Conservation (phyloP, 805 yeast species). For the Sungouiozyma ichnusensis region DNA sequence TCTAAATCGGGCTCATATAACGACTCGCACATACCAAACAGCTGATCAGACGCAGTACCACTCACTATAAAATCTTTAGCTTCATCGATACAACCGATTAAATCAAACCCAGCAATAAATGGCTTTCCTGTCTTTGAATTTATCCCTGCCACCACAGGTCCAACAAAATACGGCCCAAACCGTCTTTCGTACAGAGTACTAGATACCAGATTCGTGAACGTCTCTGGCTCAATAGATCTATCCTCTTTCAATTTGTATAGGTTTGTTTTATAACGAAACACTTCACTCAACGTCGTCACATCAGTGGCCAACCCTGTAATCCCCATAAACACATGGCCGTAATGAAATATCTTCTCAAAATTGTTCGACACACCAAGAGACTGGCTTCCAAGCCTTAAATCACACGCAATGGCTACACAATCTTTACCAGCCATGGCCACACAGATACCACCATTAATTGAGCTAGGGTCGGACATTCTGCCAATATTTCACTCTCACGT, state of each 20-base stretch:
- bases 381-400: slow-evolving; percentile 86
- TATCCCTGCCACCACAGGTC: slow-evolving; percentile 94
- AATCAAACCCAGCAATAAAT: slow-evolving; percentile 89
- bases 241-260: slow-evolving; percentile 86
- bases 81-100: slow-evolving; percentile 91
- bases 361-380: slow-evolving; percentile 85
- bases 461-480: slow-evolving; percentile 66
- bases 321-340: slow-evolving; percentile 80
- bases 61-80: slow-evolving; percentile 91
- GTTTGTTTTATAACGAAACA: slow-evolving; percentile 75
- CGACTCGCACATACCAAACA: slow-evolving; percentile 97
- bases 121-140: slow-evolving; percentile 76
- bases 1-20: slow-evolving; percentile 88
- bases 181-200: slow-evolving; percentile 83
- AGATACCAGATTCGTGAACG: slow-evolving; percentile 86
- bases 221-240: slow-evolving; percentile 82
- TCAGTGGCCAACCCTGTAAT: slow-evolving; percentile 94
- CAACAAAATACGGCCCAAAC: slow-evolving; percentile 93
- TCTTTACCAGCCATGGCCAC: slow-evolving; percentile 98
- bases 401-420: slow-evolving; percentile 96
- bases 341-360: slow-evolving; percentile 84
- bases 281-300: slow-evolving; percentile 74
- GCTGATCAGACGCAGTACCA: slow-evolving; percentile 95
- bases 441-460: slow-evolving; percentile 86
- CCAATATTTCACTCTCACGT: no score